Percentiles rank a stretch among this genome's conserved stretches.
These are phyloP conservation scores for Penicillium concentricum DNA, from an alignment of 2,329 filamentous ascomycete species.

Conservation along the genomic window DNA sequence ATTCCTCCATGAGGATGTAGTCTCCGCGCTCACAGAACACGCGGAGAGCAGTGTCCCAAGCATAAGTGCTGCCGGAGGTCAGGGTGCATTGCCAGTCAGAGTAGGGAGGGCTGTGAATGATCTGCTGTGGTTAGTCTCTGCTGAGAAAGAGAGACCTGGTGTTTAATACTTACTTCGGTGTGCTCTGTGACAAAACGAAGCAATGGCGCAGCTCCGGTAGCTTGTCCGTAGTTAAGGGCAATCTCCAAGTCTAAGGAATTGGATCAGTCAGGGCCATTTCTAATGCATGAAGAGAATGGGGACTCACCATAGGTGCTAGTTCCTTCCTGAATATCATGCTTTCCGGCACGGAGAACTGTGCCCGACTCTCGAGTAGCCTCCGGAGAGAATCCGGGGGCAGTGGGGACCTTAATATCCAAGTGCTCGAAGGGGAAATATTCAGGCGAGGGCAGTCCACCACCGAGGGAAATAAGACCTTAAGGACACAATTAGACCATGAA, in stretches of 20 bases:
- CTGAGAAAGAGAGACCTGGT: neutral
- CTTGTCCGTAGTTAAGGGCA: conserved; percentile 90
- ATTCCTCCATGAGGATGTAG: conserved; percentile 81
- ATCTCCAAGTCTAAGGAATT: conserved; percentile 69
- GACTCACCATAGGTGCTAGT: conserved; percentile 53
- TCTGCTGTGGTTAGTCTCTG: conserved; percentile 35
- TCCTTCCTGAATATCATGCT: conserved; percentile 73
- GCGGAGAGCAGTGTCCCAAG: conserved; percentile 78
- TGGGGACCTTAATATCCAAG: conserved; percentile 71
- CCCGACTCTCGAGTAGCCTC: conserved; percentile 62
- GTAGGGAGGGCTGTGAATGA: conserved; percentile 83
- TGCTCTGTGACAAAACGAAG: conserved; percentile 91
- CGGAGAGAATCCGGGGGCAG: conserved; percentile 68
- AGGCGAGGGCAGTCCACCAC: conserved; percentile 83
- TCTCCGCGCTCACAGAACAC: conserved; percentile 78
- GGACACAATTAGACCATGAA: neutral
- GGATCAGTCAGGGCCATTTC: conserved; percentile 8
- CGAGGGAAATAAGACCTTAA: conserved; percentile 76
- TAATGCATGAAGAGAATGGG: neutral
- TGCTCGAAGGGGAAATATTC: conserved; percentile 91
- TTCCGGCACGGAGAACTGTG: conserved; percentile 66
- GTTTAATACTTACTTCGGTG: conserved; percentile 61
- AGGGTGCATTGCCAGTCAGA: conserved; percentile 84
- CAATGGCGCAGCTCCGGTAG: conserved; percentile 80
- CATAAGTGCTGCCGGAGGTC: conserved; percentile 81